Percentiles rank a stretch among this genome's conserved stretches.
These are phyloP conservation scores for Climacium dendroides DNA, from an alignment of 225 moss, liverwort and hornwort species.

Conservation along the genomic window DNA sequence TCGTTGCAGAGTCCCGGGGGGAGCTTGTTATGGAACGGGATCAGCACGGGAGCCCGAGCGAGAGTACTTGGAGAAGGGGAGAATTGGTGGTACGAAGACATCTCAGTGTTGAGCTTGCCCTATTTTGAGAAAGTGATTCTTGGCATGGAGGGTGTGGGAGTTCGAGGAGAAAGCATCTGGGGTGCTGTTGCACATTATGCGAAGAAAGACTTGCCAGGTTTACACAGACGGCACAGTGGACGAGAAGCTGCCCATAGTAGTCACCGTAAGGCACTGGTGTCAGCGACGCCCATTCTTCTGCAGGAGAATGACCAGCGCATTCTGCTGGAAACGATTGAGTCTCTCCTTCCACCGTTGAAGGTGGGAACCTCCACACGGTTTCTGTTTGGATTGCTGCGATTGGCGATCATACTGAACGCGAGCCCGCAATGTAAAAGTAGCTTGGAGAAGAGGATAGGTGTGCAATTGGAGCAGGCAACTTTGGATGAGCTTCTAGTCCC, in stretches of 20 bases:
- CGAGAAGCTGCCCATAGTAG: constrained; percentile 19
- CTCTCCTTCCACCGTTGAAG: constrained; percentile 32
- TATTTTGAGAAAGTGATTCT: constrained; percentile 36
- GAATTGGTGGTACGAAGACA: constrained; percentile 54
- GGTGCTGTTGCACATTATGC: constrained; percentile 51
- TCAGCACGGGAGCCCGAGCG: constrained; percentile 48
- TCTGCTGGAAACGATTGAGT: constrained; percentile 39
- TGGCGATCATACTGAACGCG: constrained; percentile 48
- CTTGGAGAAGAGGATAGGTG: constrained; percentile 49
- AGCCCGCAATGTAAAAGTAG: constrained; percentile 31
- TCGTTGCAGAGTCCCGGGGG: constrained; percentile 50
- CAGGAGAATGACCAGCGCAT: constrained; percentile 33
- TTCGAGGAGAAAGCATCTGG: constrained; percentile 32
- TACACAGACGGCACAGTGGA: constrained; percentile 45
- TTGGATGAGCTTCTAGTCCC: constrained; percentile 56
- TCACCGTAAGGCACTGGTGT: constrained; percentile 17
- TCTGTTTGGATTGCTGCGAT: constrained; percentile 42
- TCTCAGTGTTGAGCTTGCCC: constrained; percentile 21
- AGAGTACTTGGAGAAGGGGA: constrained; percentile 6
- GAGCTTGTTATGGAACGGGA: constrained; percentile 56
- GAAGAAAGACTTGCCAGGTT: constrained; percentile 41
- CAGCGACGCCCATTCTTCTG: background rate
- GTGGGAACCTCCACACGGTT: constrained; percentile 31
- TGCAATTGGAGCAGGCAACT: constrained; percentile 57
- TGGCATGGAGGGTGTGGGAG: constrained; percentile 25